phyloP scores from a whole-genome alignment of 495 filamentous ascomycete genomes.

The Annulohypoxylon stygium region DNA sequence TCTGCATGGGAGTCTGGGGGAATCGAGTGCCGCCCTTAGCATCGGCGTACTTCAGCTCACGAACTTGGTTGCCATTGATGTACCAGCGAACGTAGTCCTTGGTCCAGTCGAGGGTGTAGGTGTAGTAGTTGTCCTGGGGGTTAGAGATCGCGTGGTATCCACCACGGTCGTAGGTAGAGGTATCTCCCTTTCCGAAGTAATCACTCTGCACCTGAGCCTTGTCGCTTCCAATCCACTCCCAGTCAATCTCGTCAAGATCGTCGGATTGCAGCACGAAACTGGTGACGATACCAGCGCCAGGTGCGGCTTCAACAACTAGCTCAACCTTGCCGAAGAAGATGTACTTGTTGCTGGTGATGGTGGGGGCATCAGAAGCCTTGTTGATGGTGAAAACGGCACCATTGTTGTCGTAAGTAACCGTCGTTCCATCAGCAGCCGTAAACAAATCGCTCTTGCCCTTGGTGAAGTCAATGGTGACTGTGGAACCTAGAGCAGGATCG shows the following conservation, averaged over 20 bases:
- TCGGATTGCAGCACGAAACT: conserved; percentile 90
- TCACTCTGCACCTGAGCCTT: conserved; percentile 82
- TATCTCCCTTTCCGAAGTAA: conserved; percentile 95
- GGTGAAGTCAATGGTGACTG: conserved; percentile 84
- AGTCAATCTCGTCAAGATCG: conserved; percentile 95
- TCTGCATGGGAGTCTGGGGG: conserved; percentile 90
- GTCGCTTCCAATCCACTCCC: conserved; percentile 82
- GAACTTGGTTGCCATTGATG: conserved; percentile 78
- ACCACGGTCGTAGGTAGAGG: conserved; percentile 78
- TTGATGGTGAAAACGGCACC: conserved; percentile 83
- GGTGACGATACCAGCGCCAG: conserved; percentile 80
- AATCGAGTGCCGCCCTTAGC: conserved; percentile 74
- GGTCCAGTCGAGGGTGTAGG: conserved; percentile 91
- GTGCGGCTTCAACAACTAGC: conserved; percentile 73
- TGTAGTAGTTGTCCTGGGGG: conserved; percentile 77
- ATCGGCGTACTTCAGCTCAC: conserved; percentile 73
- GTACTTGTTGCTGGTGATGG: conserved; percentile 75
- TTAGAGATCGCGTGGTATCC: conserved; percentile 72
- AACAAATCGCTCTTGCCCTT: conserved; percentile 76
- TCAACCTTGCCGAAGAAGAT: conserved; percentile 86
- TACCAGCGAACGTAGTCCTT: conserved; percentile 80
- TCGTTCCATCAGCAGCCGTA: conserved; percentile 71
- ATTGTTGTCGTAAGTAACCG: conserved; percentile 70
- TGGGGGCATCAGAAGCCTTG: conserved; percentile 80
- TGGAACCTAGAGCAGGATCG: conserved; percentile 77